Evolutionary conservation across 163 green algal genomes (phyloP), one percentile per base, ranked within the genome.

Genomic region (Scenedesmus sp.): DNA sequence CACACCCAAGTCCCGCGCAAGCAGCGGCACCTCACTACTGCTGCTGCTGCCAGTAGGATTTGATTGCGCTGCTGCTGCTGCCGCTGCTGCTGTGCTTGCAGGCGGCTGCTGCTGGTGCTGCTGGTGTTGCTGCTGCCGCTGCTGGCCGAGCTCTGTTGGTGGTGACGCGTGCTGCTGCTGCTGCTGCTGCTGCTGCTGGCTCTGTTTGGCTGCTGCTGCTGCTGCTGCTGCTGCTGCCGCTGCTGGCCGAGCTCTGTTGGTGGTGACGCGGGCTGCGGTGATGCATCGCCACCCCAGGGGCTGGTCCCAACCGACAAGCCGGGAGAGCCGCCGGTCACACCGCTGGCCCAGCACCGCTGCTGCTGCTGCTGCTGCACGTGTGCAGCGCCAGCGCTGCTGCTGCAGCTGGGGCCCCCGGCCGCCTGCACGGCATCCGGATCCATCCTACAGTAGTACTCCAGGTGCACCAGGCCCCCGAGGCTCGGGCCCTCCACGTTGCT

Each of bases 291-390:
- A n/a, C n/a, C n/a, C n/a, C n/a, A n/a, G n/a, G n/a, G n/a, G n/a
- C n/a, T n/a, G n/a, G n/a, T n/a, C n/a, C n/a, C n/a, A n/a, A n/a
- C n/a, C n/a, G n/a, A n/a, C n/a, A n/a, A n/a, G n/a, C n/a, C n/a
- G n/a, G n/a, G n/a, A n/a, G n/a, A n/a, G n/a, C n/a, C n/a, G n/a
- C n/a, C n/a, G n/a, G n/a, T n/a, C n/a, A n/a, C n/a, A n/a, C n/a
- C n/a, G n/a, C n/a, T n/a, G n/a, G 89, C 2, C 89, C 89, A 51
- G 82, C 89, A 5, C 82, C 16, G 85, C 30, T 76, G 68, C 35
- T 44, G 35, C 72, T 43, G 35, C 72, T 44, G 30, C 78, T 56
- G 78, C 42, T n/a, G n/a, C n/a, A n/a, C 42, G 10, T 53, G 78
- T 12, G 22, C 20, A 30, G n/a, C n/a, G n/a, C n/a, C n/a, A n/a